Percentiles rank a stretch among this genome's conserved stretches.
These are phyloP conservation scores for Zoysia matrella DNA, from an alignment of 202 grass and related monocot species.

Conservation along the genomic window DNA sequence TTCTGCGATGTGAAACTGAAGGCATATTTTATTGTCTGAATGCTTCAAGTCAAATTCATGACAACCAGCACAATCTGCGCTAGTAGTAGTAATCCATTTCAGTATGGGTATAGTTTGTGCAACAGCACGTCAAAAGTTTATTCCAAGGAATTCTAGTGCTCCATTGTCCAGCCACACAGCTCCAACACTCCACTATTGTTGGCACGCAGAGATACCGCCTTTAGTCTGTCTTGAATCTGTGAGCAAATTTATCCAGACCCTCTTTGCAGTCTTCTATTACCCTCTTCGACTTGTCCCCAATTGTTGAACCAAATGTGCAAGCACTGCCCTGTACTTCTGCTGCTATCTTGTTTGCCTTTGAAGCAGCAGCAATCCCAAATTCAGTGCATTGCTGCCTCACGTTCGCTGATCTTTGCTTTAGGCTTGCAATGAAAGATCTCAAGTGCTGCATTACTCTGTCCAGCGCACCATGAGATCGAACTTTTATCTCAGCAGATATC, in stretches of 20 bases:
- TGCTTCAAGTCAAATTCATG: too few species aligned
- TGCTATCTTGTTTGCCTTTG: conserved; percentile 44
- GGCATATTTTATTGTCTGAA: too few species aligned
- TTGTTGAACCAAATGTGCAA: conserved; percentile 18
- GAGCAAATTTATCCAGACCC: conserved; percentile 70
- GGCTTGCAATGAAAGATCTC: conserved; percentile 57
- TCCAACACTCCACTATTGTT: background rate
- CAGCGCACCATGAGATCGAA: conserved; percentile 46
- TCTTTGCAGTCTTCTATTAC: conserved; percentile 79
- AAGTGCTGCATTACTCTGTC: conserved; percentile 74
- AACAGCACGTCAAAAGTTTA: background rate
- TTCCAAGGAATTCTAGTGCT: conserved; percentile 6
- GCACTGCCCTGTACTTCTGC: conserved; percentile 43
- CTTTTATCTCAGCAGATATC: conserved; percentile 58
- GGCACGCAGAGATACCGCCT: background rate
- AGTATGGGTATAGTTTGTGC: background rate
- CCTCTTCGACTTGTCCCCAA: conserved; percentile 58
- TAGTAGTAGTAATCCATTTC: background rate
- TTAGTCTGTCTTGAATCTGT: conserved; percentile 77
- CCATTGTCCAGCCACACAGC: conserved; percentile 1
- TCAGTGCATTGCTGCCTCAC: conserved; percentile 38
- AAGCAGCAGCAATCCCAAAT: conserved; percentile 34
- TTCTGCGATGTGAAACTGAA: background rate
- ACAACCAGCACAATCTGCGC: background rate
- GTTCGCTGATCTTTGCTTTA: conserved; percentile 59